phyloP scores from a whole-genome alignment of 371 early-diverging fungal species.

The Chytridium lagenaria region DNA sequence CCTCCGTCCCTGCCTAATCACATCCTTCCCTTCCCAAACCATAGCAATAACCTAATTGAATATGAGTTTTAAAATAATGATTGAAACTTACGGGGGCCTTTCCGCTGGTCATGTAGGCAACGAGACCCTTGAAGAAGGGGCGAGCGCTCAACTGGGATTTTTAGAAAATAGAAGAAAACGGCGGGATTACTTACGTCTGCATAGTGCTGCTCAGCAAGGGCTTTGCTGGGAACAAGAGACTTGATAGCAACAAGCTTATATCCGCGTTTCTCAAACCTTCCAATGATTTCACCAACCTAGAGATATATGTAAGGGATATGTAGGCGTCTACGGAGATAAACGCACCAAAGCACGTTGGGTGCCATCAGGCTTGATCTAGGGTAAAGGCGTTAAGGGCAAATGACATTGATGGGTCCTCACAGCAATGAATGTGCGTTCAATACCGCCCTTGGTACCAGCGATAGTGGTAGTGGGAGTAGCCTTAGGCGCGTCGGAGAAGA shows the following conservation, averaged over 20 bases:
- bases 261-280: constrained; percentile 49
- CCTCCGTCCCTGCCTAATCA: constrained; percentile 56
- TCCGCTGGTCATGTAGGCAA: constrained; percentile 59
- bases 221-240: constrained; percentile 48
- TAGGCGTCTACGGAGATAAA: too few relatives aligned
- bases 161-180: not conserved
- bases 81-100: constrained; percentile 51
- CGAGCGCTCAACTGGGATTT: constrained; percentile 20
- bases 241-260: constrained; percentile 54
- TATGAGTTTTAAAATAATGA: not conserved
- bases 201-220: constrained; percentile 60
- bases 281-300: constrained; percentile 3
- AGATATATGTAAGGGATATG: too few relatives aligned
- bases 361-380: constrained; percentile 46
- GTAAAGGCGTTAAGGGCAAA: constrained; percentile 22
- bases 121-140: constrained; percentile 60
- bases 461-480: constrained; percentile 30
- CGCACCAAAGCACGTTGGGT: constrained; percentile 89
- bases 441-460: constrained; percentile 71
- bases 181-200: constrained; percentile 32
- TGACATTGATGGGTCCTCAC: constrained; percentile 63
- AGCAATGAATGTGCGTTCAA: constrained; percentile 84
- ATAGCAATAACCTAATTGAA: constrained; percentile 32
- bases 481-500: not conserved
- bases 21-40: constrained; percentile 60